A percentile compares a stretch with the other conserved stretches of the same genome.
These are phyloP conservation scores for Phragmites australis DNA, from an alignment of 176 grass and related monocot species.

Conservation along the genomic window DNA sequence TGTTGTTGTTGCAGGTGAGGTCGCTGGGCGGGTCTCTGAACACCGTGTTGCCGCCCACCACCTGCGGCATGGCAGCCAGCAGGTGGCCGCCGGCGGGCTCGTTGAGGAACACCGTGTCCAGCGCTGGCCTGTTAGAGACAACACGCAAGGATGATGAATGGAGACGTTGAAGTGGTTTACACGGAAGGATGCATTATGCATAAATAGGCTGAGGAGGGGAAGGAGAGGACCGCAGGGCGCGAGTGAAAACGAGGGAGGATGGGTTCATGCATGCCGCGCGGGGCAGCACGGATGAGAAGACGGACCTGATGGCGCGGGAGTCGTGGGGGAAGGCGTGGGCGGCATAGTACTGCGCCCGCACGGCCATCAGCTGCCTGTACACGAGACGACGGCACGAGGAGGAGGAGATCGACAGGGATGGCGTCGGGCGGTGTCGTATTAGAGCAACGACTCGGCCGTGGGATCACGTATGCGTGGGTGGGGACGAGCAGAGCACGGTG, in stretches of 20 bases:
- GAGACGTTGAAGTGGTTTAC: not conserved
- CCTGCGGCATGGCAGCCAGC: not conserved
- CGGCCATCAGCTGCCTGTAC: constrained; percentile 37
- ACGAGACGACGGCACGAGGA: not conserved
- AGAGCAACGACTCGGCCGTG: constrained; percentile 12
- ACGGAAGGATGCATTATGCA: not conserved
- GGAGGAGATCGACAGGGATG: not conserved
- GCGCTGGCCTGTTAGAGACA: not conserved
- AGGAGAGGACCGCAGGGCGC: not conserved
- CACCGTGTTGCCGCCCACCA: constrained; percentile 24
- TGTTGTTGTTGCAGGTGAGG: constrained; percentile 45
- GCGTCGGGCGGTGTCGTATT: not conserved
- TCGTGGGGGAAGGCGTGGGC: constrained; percentile 42
- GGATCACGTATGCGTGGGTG: not conserved
- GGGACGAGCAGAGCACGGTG: not conserved
- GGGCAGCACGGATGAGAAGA: not conserved
- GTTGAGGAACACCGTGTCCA: constrained; percentile 32
- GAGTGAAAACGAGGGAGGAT: too few species aligned
- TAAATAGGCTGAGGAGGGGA: not conserved
- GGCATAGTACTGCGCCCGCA: constrained; percentile 45
- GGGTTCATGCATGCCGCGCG: too few species aligned
- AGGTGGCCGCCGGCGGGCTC: not conserved
- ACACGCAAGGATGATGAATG: too few species aligned
- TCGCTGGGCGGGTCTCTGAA: constrained; percentile 42
- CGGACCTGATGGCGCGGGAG: constrained; percentile 37